Evolutionary conservation across 1,284 basidiomycete species (phyloP).

Genomic region (Leccinum pachyderme): DNA sequence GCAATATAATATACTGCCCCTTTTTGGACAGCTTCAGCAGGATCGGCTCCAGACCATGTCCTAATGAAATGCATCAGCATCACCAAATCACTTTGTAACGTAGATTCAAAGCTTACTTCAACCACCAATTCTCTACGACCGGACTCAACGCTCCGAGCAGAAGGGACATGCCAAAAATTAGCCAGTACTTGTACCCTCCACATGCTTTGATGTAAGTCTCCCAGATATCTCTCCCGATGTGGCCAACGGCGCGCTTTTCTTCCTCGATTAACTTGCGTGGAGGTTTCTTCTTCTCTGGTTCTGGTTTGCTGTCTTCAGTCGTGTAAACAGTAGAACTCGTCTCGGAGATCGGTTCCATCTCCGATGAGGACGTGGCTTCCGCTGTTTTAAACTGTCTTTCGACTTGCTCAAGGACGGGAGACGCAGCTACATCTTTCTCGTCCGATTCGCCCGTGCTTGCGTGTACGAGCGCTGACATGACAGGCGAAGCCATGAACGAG

Average conservation of each 20-base stretch:
- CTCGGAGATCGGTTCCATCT: constrained; percentile 43
- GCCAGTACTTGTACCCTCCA: constrained; percentile 71
- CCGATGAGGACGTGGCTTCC: constrained; percentile 10
- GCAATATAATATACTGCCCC: constrained; percentile 72
- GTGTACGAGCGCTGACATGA: constrained; percentile 69
- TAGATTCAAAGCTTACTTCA: constrained; percentile 48
- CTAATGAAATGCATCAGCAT: constrained; percentile 35
- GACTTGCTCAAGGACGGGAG: constrained; percentile 10
- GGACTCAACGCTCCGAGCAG: constrained; percentile 69
- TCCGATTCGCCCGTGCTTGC: constrained; percentile 42
- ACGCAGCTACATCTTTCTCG: constrained; percentile 26
- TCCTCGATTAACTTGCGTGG: constrained; percentile 89
- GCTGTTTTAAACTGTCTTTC: constrained; percentile 5
- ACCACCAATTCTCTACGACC: constrained; percentile 82
- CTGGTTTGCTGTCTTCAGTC: constrained; percentile 30
- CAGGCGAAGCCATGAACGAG: constrained; percentile 64
- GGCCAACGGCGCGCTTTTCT: constrained; percentile 84
- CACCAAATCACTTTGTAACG: not conserved
- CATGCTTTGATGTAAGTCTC: constrained; percentile 72
- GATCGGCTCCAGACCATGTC: constrained; percentile 61
- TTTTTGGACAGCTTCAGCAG: constrained; percentile 38
- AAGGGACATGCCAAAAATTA: constrained; percentile 58
- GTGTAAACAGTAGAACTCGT: constrained; percentile 47
- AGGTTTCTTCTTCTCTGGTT: constrained; percentile 58
- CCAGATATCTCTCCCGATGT: constrained; percentile 81